phyloP scores from a whole-genome alignment of 257 asterid genomes.

The Lycium ferocissimum region DNA sequence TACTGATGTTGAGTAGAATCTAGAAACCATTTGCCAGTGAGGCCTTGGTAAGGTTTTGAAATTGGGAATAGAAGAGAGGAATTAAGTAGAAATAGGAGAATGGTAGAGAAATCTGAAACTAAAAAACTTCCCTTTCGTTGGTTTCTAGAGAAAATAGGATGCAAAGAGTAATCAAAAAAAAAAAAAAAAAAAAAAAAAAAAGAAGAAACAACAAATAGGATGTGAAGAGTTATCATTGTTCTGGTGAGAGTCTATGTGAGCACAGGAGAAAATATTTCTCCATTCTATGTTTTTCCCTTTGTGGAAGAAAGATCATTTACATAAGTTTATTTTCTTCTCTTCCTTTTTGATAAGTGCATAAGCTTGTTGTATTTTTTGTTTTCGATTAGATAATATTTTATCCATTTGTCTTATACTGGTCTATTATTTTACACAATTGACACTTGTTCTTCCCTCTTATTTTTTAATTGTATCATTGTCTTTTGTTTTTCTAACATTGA shows the following conservation, averaged over 20 bases:
- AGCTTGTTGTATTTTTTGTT: not conserved
- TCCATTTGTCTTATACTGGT: not conserved
- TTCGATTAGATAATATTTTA: not conserved
- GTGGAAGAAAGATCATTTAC: not conserved
- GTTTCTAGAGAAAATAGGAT: not conserved
- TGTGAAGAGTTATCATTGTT: conserved; percentile 19
- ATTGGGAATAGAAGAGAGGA: not conserved
- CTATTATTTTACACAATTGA: not conserved
- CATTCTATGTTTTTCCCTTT: not conserved
- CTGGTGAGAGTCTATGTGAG: not conserved
- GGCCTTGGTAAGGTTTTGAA: not conserved
- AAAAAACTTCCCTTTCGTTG: not conserved
- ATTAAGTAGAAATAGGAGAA: not conserved
- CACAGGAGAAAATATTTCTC: not conserved
- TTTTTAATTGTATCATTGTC: not conserved
- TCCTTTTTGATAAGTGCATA: not conserved
- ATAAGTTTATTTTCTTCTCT: not conserved
- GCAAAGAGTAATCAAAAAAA: not conserved
- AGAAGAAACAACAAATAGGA: not conserved
- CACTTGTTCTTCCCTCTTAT: not conserved
- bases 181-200: not conserved
- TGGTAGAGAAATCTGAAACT: not conserved
- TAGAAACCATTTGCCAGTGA: not conserved
- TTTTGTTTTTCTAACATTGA: not conserved
- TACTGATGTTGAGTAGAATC: not conserved